Base-by-base conservation (phyloP, 192 early-diverging fungal species). In the Linnemannia schmuckeri region DNA sequence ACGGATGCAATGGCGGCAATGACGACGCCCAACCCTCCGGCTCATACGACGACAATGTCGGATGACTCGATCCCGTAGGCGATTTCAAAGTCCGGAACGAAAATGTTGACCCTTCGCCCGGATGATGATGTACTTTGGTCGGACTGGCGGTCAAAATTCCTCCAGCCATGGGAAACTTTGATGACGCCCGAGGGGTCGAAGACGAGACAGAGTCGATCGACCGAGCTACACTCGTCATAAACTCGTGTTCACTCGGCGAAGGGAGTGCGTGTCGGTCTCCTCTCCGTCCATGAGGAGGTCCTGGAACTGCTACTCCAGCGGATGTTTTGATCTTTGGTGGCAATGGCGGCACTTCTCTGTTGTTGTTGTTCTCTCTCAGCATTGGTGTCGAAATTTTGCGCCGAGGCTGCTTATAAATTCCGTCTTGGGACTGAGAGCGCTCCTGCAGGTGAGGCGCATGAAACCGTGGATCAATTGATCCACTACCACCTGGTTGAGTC, bases 41-140 rank as follows among this genome's bases (percentile, higher is more conserved):
- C 20, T 57, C 74, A 75, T 35, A 75, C 47, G 49, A 55, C 15
- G 72, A 46, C 44, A 46, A 24, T 3, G 72, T 27, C 38, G n/a
- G 61, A 30, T 66, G 61, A 33, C 30, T 66, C 61, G 54, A 37
- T 46, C 37, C 41, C 27, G 38, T 41, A 12, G 82, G 66, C 4
- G 77, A 84, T 52, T 47, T 84, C n/a, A 84, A 17, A 0, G 82
- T 79, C 10, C 79, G 82, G 52, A 84, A 70, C 7, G 77, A 74
- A 38, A 76, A 79, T 8, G 79, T 77, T 6, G 82, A 84, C 27
- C 77, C 82, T 20, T 84, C 77, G 0, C 40, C 40, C 35, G 52
- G 20, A 46, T 81, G 80, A 46, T 70, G 12, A 17, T 72, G 76
- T 47, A 41, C 27, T 13, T 20, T 78, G 15, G 73, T 27, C 33